Evolutionary conservation across 306 rosid species (phyloP), one percentile per base, ranked within the genome.

Genomic region (Vigna mungo): DNA sequence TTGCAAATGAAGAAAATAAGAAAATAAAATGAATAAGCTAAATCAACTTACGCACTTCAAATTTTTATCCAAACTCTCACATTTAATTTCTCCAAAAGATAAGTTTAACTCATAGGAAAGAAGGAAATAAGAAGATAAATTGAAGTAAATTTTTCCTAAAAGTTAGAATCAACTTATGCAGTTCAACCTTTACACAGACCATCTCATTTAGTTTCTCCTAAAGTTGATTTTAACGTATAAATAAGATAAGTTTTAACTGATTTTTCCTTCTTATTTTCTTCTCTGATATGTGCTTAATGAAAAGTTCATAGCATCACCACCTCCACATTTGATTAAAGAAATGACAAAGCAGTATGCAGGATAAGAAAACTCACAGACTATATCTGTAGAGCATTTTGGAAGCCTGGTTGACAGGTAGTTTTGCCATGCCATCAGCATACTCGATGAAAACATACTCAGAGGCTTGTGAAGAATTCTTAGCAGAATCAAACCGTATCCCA

Each of bases 391-490:
- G 96, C 92, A 90, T 82, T 70, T 90, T 96, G 75, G 97, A 82
- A 41, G 98, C 96, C 84, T 95, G 96, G 63, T 84, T 86, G 44
- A 90, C 88, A 75, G 97, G 97, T 37, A 95, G 93, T 83, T 95
- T 95, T 0, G 97, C 98, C 98, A 95, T 92, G 30, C 93, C 97
- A 82, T 95, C 98, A 13, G 96, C 92, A 76, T 90, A 95, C 88
- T 92, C 97, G 7, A 92, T 88, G 85, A 90, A 95, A 72, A 88
- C 98, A 84, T 90, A 92, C 87, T 94, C 98, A 23, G 76, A 74
- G 23, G 84, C 51, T 49, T 82, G 80, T 0, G 81, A 23, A 49
- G 93, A 89, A 71, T 82, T 87, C 85, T 85, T 87, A 4, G 91
- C 75, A 76, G 81, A 84, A 76, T 92, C 97, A n/a, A 90, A 78